Base-by-base conservation (phyloP, 1,284 basidiomycete genomes). In the Coniferiporia weirii region DNA sequence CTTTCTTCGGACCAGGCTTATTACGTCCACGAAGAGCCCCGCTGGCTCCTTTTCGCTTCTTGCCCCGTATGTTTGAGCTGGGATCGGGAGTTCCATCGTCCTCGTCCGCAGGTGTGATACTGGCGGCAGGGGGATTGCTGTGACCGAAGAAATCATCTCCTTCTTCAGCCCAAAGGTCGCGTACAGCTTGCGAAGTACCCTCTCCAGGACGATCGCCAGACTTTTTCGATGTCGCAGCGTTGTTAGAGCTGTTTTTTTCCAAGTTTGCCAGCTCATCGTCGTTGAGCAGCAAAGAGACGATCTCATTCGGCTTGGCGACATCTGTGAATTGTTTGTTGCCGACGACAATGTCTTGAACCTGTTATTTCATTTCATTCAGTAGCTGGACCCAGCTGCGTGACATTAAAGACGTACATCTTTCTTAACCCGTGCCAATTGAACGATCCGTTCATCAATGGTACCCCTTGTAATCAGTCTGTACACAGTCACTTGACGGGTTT, bases 301-400 rank as follows among this genome's bases (percentile, higher is more conserved):
- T 98, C 72, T 99, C 97, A 75, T 94, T 95, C 32, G 95, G 93
- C 72, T 95, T 97, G 47, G 94, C 88, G 59, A 93, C 91, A 63
- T 97, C 89, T 19, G 89, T 87, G 72, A 98, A 87, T 61, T 85
- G 94, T 76, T 98, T 98, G 75, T 93, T 95, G 60, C 97, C 97
- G 13, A 99, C 97, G 62, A 99, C 97, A 64, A 99, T 97, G 69
- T 99, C 97, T 85, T 99, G 97, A 7, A 97, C 93, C 92, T 94
- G 64, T 20, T 49, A 55, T 61, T 51, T 47, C 47, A 56, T 45
- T 38, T 7, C 54, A 9, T 40, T 34, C 40, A 34, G 19, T 36
- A 38, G 27, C n/a, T 43, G 52, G 19, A 19, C 52, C 44, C 15
- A 57, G 15, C 27, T 27, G 5, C 27, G 5, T 27, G 27, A 45